A percentile compares a stretch with the other conserved stretches of the same genome.
Conservation (phyloP, 78 protist species). For the Dictyostelium firmibasis region DNA sequence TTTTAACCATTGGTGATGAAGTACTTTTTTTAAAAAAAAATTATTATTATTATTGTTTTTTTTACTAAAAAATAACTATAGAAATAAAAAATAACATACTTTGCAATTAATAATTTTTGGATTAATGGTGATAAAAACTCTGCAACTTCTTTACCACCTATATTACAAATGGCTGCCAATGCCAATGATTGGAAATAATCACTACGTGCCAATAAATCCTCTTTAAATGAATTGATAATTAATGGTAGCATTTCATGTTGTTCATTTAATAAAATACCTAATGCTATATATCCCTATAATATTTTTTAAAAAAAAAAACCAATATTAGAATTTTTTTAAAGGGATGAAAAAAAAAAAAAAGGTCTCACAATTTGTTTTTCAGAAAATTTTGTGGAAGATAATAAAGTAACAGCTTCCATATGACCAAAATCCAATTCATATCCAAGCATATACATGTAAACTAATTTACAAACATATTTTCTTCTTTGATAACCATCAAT, state of each 20-base stretch:
- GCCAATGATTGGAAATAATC: constrained; percentile 93
- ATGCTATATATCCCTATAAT: constrained; percentile 92
- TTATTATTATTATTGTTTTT: background rate
- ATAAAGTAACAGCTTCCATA: constrained; percentile 97
- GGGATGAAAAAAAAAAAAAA: background rate
- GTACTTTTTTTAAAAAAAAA: constrained; percentile 21
- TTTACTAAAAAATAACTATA: background rate
- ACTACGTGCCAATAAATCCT: constrained; percentile 88
- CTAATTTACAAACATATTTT: constrained; percentile 98
- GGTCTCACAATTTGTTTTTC: constrained; percentile 95
- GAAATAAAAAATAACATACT: background rate
- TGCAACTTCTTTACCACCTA: constrained; percentile 96
- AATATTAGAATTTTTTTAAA: background rate
- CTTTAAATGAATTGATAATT: constrained; percentile 92
- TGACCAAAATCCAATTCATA: constrained; percentile 99
- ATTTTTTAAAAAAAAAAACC: too few relatives aligned
- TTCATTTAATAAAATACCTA: constrained; percentile 92
- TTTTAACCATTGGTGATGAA: constrained; percentile 78
- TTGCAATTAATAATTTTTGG: constrained; percentile 82
- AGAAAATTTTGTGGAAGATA: constrained; percentile 87
- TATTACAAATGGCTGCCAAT: constrained; percentile 93
- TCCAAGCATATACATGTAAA: constrained; percentile 98
- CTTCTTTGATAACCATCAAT: constrained; percentile 90
- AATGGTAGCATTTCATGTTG: constrained; percentile 94
- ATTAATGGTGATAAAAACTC: constrained; percentile 93